phyloP scores from a whole-genome alignment of 1,284 basidiomycete species.

The Boletellus deceptivus region DNA sequence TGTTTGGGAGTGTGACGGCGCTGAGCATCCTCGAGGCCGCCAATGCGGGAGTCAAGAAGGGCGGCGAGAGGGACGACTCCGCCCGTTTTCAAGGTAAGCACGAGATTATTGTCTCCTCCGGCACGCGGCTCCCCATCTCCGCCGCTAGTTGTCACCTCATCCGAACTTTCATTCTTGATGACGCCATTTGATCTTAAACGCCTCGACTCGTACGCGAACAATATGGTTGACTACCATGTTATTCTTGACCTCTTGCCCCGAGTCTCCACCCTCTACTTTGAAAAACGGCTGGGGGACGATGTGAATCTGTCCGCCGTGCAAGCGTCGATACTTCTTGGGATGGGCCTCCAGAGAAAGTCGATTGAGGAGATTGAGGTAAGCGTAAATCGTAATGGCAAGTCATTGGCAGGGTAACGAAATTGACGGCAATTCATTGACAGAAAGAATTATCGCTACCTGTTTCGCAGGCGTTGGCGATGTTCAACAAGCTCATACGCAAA shows the following conservation, averaged over 20 bases:
- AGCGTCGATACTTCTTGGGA: slow-evolving; percentile 82
- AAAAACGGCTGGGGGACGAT: slow-evolving; percentile 63
- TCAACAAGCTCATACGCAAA: slow-evolving; percentile 89
- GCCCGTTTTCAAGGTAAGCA: slow-evolving; percentile 38
- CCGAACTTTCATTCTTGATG: slow-evolving; percentile 73
- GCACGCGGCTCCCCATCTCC: neutral
- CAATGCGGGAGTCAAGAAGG: slow-evolving; percentile 61
- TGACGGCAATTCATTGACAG: slow-evolving; percentile 36
- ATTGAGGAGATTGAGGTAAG: slow-evolving; percentile 87
- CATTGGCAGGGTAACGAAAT: neutral
- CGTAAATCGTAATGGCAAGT: neutral
- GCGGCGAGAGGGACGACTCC: slow-evolving; percentile 40
- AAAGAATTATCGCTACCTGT: slow-evolving; percentile 80
- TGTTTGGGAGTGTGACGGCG: slow-evolving; percentile 85
- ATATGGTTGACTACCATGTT: slow-evolving; percentile 95
- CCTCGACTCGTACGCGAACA: slow-evolving; percentile 93
- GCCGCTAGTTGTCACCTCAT: slow-evolving; percentile 49
- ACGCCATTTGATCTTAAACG: slow-evolving; percentile 97
- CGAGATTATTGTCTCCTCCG: neutral
- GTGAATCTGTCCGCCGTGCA: slow-evolving; percentile 80
- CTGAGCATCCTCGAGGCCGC: slow-evolving; percentile 88
- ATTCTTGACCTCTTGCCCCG: slow-evolving; percentile 89
- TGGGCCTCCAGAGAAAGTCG: slow-evolving; percentile 90
- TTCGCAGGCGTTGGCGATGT: slow-evolving; percentile 86
- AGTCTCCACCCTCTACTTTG: slow-evolving; percentile 83